phyloP scores from a whole-genome alignment of 345 rosid species.

The Garcia nutans region DNA sequence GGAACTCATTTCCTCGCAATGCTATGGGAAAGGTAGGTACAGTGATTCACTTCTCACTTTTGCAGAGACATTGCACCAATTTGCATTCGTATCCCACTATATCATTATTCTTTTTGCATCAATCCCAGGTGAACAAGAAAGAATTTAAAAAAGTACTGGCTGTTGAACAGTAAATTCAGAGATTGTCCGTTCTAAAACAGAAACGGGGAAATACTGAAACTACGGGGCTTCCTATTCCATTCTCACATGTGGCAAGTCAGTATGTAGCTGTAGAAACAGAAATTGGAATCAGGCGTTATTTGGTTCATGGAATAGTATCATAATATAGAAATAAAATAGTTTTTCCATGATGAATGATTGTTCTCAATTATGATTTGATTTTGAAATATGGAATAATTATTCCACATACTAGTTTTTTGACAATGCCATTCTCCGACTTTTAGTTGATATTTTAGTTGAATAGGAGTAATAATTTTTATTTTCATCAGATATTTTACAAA shows the following conservation, averaged over 20 bases:
- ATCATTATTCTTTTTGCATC: neutral
- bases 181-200: neutral
- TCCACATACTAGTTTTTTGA: neutral
- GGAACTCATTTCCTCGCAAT: slow-evolving; percentile 91
- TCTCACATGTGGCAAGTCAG: neutral
- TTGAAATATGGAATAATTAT: neutral
- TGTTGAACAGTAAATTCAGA: slow-evolving; percentile 28
- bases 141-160: slow-evolving; percentile 70
- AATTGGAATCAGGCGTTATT: neutral
- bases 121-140: slow-evolving; percentile 83
- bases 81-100: neutral
- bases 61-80: neutral
- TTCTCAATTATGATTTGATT: no score
- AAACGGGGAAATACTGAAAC: neutral
- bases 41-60: neutral
- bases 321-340: neutral
- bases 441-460: no score
- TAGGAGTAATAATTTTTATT: no score
- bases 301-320: neutral
- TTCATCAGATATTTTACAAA: no score
- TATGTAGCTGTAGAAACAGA: neutral
- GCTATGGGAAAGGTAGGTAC: slow-evolving; percentile 99
- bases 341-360: neutral
- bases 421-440: no score
- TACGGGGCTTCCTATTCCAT: neutral